These are phyloP conservation scores for Petunia hybrid DNA, from an alignment of 305 asterid species.

Conservation along the genomic window DNA sequence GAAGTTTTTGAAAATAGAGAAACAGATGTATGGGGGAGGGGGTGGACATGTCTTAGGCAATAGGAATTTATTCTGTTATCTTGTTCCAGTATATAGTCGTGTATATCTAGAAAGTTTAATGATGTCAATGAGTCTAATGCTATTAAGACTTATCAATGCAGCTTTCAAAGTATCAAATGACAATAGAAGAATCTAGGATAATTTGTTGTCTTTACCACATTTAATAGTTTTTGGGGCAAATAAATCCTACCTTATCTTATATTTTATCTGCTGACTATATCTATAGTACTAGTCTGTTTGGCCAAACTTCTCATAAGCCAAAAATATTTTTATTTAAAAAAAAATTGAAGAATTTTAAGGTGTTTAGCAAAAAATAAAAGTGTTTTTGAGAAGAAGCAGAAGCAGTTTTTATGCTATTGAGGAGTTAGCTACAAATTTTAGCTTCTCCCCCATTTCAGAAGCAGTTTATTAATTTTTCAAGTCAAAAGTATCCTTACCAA, in stretches of 20 bases:
- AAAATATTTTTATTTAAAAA: too few species aligned
- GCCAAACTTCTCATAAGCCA: too few species aligned
- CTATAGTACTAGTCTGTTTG: not conserved
- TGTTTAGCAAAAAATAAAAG: too few species aligned
- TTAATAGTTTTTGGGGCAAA: not conserved
- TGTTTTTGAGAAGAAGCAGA: too few species aligned
- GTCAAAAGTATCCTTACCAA: too few species aligned
- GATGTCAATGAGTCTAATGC: not conserved
- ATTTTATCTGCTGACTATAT: constrained; percentile 16
- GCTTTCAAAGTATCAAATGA: constrained; percentile 15
- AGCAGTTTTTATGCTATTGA: too few species aligned
- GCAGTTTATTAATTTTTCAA: too few species aligned
- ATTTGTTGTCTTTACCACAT: not conserved
- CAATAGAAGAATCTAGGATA: not conserved
- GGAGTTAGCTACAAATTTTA: too few species aligned
- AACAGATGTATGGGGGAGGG: not conserved
- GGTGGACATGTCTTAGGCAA: not conserved
- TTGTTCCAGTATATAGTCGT: not conserved
- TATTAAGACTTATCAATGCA: not conserved
- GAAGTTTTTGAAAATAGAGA: not conserved
- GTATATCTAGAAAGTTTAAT: not conserved
- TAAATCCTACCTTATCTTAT: not conserved
- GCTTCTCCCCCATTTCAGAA: too few species aligned
- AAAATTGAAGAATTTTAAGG: too few species aligned
- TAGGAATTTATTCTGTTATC: constrained; percentile 1